phyloP scores from a whole-genome alignment of 2,329 filamentous ascomycete species.

The Pseudogymnoascus sp. region DNA sequence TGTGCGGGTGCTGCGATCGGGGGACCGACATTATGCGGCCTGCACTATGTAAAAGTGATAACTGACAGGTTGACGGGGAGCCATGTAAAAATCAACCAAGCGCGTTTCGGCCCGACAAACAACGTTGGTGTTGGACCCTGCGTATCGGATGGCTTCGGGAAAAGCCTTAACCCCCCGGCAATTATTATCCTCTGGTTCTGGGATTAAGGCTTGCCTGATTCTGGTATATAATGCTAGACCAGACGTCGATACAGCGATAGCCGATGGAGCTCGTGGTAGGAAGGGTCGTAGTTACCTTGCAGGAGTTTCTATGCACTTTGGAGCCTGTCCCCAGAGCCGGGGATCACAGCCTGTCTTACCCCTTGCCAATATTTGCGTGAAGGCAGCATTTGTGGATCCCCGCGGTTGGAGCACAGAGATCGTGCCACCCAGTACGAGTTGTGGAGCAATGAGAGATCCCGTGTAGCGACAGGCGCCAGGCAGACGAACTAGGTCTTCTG shows the following conservation, averaged over 20 bases:
- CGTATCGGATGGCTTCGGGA: not conserved
- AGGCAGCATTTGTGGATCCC: not conserved
- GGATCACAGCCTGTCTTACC: not conserved
- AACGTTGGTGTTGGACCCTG: not conserved
- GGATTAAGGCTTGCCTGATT: not conserved
- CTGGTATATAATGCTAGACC: not conserved
- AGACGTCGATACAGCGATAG: not conserved
- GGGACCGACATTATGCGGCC: not conserved
- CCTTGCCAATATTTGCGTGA: not conserved
- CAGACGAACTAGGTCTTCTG: not conserved
- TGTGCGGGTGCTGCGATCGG: not conserved
- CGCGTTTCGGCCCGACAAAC: not conserved
- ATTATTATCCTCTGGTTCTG: not conserved
- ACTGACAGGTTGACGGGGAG: not conserved
- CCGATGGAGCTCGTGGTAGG: not conserved
- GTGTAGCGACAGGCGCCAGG: not conserved
- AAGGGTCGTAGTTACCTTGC: conserved; percentile 1
- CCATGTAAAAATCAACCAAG: not conserved
- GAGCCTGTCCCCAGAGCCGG: not conserved
- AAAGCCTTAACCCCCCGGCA: not conserved
- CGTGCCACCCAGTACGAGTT: not conserved
- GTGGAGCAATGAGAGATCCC: not conserved
- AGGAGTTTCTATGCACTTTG: not conserved
- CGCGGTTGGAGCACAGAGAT: not conserved
- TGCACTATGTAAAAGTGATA: not conserved